Conservation (phyloP, 2,329 filamentous ascomycete genomes). For the Falciphora oryzae region DNA sequence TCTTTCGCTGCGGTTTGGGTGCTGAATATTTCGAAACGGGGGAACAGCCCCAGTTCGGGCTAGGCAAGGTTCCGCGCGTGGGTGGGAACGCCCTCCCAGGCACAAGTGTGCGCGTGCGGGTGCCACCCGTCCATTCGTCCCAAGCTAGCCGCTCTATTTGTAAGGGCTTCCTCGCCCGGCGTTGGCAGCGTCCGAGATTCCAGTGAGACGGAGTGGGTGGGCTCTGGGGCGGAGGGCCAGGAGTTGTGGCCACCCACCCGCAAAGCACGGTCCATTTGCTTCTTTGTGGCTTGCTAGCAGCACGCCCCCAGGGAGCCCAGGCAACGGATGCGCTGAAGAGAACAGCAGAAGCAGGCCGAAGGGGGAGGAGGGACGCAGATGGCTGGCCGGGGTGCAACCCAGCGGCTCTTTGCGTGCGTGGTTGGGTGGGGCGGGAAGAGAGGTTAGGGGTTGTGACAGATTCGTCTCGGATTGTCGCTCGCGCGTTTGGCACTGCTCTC, state of each 20-base stretch:
- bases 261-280: not conserved
- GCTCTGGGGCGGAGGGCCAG: not conserved
- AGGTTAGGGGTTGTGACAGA: constrained; percentile 35
- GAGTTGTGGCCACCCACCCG: not conserved
- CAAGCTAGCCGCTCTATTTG: not conserved
- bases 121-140: no score
- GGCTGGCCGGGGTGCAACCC: no score
- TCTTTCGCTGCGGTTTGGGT: not conserved
- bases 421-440: not conserved
- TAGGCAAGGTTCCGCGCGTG: not conserved
- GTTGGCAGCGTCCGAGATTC: not conserved
- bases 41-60: not conserved
- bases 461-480: constrained; percentile 39
- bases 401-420: not conserved
- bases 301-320: not conserved
- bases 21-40: constrained; percentile 1
- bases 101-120: not conserved
- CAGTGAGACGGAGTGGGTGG: not conserved
- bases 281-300: not conserved
- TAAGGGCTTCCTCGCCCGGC: not conserved
- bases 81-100: not conserved
- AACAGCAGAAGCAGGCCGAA: not conserved
- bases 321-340: not conserved
- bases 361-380: no score
- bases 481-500: constrained; percentile 31